Conservation (phyloP, 805 yeast species). For the Candida parachauliodes region DNA sequence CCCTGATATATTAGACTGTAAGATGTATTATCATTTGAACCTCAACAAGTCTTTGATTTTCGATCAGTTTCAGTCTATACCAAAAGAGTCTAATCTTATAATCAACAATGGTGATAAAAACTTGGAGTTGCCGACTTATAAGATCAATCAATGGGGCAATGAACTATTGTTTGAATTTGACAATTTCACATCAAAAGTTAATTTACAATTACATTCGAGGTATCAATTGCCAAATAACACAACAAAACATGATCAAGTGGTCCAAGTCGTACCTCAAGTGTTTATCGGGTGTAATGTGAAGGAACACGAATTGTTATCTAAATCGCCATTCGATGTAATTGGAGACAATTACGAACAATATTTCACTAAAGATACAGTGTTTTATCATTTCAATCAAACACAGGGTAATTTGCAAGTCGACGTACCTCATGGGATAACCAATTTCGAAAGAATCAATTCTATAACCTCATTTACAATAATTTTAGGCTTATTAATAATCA, state of each 20-base stretch:
- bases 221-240: constrained; percentile 32
- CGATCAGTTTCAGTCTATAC: constrained; percentile 34
- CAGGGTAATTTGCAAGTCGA: background rate
- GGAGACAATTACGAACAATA: constrained; percentile 31
- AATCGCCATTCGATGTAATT: constrained; percentile 33
- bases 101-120: constrained; percentile 30
- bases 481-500: constrained; percentile 8
- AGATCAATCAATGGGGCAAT: constrained; percentile 36
- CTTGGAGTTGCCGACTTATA: constrained; percentile 40
- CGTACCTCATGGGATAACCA: constrained; percentile 10
- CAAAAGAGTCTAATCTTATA: constrained; percentile 19
- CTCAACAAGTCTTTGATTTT: constrained; percentile 31
- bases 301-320: constrained; percentile 22
- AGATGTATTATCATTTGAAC: constrained; percentile 29
- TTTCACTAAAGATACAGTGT: constrained; percentile 39
- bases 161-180: constrained; percentile 31
- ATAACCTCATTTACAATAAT: constrained; percentile 10
- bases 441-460: constrained; percentile 9
- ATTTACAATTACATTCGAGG: constrained; percentile 35
- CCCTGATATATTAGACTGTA: constrained; percentile 29
- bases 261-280: constrained; percentile 21
- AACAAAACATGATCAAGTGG: constrained; percentile 6
- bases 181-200: constrained; percentile 12
- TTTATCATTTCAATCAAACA: constrained; percentile 24
- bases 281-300: constrained; percentile 37